These are phyloP conservation scores for Picea glauca DNA, from an alignment of 75 land plant genomes.

Conservation along the genomic window DNA sequence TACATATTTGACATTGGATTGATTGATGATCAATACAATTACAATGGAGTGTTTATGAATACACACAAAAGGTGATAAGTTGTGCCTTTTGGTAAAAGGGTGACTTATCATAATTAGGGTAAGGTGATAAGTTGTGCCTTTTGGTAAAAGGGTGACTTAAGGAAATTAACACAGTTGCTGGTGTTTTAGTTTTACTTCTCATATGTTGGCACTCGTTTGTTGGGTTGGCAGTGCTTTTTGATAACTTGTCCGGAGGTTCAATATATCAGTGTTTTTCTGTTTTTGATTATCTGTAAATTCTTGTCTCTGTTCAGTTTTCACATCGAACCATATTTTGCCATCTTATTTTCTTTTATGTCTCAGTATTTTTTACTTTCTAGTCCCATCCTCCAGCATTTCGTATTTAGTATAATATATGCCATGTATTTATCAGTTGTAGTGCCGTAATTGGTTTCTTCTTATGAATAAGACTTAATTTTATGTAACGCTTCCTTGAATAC, in stretches of 20 bases:
- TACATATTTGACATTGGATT: too few relatives aligned
- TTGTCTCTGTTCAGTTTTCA: not conserved
- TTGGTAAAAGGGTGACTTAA: not conserved
- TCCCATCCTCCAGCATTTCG: not conserved
- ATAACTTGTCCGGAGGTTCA: not conserved
- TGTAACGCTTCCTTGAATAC: not conserved
- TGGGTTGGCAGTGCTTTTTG: not conserved
- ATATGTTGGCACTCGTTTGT: not conserved
- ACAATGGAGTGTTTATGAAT: too few relatives aligned
- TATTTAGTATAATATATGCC: not conserved
- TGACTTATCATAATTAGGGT: too few relatives aligned
- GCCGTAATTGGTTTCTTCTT: not conserved
- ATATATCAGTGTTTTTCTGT: not conserved
- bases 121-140: too few relatives aligned
- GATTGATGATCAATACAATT: too few relatives aligned
- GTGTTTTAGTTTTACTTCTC: not conserved
- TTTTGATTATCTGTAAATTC: not conserved
- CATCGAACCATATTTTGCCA: not conserved
- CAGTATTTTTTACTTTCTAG: too few relatives aligned
- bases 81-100: too few relatives aligned
- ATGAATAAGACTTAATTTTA: not conserved
- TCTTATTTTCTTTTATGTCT: not conserved
- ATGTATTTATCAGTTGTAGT: not conserved
- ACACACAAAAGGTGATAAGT: too few relatives aligned
- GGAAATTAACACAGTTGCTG: not conserved